Base-by-base conservation (phyloP, 2,329 filamentous ascomycete genomes). In the Cadophora sp. region DNA sequence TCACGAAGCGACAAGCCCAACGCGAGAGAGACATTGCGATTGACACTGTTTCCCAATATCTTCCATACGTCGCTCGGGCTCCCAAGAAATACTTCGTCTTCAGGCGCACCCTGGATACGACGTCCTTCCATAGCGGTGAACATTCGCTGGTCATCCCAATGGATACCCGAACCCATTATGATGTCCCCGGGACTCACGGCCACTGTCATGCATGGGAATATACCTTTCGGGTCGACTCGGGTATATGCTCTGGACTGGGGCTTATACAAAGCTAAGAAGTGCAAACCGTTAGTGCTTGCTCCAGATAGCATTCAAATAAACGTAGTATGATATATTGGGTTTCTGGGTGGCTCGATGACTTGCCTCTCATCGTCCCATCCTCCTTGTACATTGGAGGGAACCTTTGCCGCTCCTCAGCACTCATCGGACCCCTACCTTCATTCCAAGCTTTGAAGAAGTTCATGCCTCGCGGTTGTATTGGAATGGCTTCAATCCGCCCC, bases 1-100 rank as follows among this genome's bases (percentile, higher is more conserved):
- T 90, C 84, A 8, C 89, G 82, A 14, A 94, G 79, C 11, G 84
- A 81, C 4, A 92, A 74, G 0, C 92, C 92, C 1, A 94, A 77
- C 0, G 88, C 87, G 22, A 93, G 78, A 0, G 91, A 87, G 0
- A 92, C 86, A 27, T 87, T 86, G 9, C 92, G 82, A 2, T 92
- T 87, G 0, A 97, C 92, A 31, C 89, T 92, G 77, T 97, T 97
- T 0, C 93, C 93, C 0, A 94, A 82, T 24, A 92, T 87, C 65
- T 84, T 86, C 80, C 86, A 89, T 75, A 92, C 89, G 1, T 88
- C 80, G 0, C 46, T 11, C 0, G 84, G 77, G 0, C 64, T 74
- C 0, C 92, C 92, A 0, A 94, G 77, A 0, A 97, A 77, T 0
- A 94, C 84, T 67, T 95, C 92, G 6, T 88, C 71, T 65, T 95